These are phyloP conservation scores for Corymbia citriodora DNA, from an alignment of 441 rosid species.

Conservation along the genomic window DNA sequence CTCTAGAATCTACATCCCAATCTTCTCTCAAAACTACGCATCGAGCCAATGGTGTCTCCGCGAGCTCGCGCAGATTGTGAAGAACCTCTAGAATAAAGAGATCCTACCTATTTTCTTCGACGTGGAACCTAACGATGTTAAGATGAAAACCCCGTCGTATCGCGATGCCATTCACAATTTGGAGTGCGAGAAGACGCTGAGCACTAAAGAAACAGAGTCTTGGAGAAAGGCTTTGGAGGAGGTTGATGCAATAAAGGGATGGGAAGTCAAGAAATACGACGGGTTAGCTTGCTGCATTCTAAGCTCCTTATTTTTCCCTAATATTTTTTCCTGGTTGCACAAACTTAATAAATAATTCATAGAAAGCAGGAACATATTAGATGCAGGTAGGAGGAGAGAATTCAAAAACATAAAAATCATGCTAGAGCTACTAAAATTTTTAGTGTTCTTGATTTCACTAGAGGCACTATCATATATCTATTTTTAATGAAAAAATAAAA, in stretches of 20 bases:
- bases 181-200: not conserved
- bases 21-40: not conserved
- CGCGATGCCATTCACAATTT: accelerated
- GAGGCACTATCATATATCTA: not conserved
- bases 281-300: not conserved
- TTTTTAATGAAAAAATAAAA: too few relatives aligned
- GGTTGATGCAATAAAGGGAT: not conserved
- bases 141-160: not conserved
- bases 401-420: not conserved
- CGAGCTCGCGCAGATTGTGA: not conserved
- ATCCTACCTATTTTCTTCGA: not conserved
- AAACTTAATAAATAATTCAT: not conserved
- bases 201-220: not conserved
- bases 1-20: not conserved
- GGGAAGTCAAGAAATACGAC: not conserved
- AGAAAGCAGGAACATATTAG: accelerated
- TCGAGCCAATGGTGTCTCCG: not conserved
- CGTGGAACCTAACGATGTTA: not conserved
- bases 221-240: not conserved
- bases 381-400: not conserved
- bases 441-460: not conserved
- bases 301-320: not conserved
- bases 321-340: not conserved
- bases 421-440: not conserved
- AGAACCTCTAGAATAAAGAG: not conserved